Evolutionary conservation across 139 green algal genomes (phyloP).

Genomic region (Chlorella sp.): DNA sequence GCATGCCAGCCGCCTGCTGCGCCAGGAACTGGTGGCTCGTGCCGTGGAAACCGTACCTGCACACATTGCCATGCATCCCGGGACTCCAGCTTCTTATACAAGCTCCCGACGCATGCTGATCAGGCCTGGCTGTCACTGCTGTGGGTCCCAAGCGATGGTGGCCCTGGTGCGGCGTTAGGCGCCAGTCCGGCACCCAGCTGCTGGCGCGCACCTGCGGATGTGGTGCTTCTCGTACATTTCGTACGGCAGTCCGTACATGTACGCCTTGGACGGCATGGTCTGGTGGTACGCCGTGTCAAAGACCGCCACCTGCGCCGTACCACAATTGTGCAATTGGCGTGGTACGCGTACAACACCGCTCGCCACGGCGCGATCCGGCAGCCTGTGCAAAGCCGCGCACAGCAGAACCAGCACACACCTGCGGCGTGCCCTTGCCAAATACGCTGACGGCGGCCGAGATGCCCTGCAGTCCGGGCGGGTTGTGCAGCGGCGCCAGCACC

Average conservation of each 20-base stretch:
- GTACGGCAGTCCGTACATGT: slow-evolving; percentile 81
- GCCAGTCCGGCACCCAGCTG: too few species aligned
- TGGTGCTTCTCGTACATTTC: slow-evolving; percentile 58
- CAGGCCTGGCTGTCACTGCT: too few species aligned
- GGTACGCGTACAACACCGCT: too few species aligned
- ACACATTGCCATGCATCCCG: too few species aligned
- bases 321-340: too few species aligned
- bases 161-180: too few species aligned
- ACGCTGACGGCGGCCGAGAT: slow-evolving; percentile 53
- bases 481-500: slow-evolving; percentile 83
- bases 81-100: too few species aligned
- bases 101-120: too few species aligned
- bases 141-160: too few species aligned
- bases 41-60: slow-evolving; percentile 83
- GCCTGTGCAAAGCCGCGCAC: neutral
- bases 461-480: slow-evolving; percentile 67
- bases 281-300: slow-evolving; percentile 94
- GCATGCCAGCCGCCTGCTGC: slow-evolving; percentile 36
- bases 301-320: slow-evolving; percentile 89
- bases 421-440: slow-evolving; percentile 43
- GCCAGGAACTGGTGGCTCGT: slow-evolving; percentile 80
- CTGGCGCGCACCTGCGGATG: slow-evolving; percentile 47
- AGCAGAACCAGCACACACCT: slow-evolving; percentile 44
- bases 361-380: too few species aligned
- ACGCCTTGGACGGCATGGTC: slow-evolving; percentile 74